Base-by-base conservation (phyloP, 2,329 filamentous ascomycete genomes). In the Fusarium secorum region DNA sequence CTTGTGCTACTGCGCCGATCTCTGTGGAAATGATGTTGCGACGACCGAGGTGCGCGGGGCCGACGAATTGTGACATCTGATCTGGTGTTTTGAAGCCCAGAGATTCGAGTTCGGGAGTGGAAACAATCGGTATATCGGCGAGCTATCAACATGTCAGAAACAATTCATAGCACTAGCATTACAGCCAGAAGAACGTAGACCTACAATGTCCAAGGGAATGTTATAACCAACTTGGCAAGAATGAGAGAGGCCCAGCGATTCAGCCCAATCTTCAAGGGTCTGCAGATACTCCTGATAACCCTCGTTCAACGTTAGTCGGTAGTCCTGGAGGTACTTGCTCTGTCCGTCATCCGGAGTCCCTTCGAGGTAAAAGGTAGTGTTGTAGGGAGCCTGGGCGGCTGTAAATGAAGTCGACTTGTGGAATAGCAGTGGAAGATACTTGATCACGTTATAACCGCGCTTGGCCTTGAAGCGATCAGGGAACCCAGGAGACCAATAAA, bases 151-250 rank as follows among this genome's bases (percentile, higher is more conserved):
- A 0, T 1, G 15, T 24, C 11, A 18, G n/a, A 8, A 11, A 24
- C 9, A 17, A 4, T 4, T 4, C 39, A 22, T 24, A 22, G 15
- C 14, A 17, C 9, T 24, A 11, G 10, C 0, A 17, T 17, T 17
- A 17, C 14, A 11, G 10, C 1, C 7, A n/a, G 13, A 39, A 39
- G 20, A 2, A n/a, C 1, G 0, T 4, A 18, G 7, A 26, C 41
- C 5, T 45, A 45, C 42, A 3, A 45, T 5, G 18, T 45, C 42
- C 1, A 45, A 15, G 1, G 42, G 42, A 28, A 28, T 11, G 0
- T 11, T 11, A 2, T 45, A 45, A 0, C 42, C 42, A 28, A 45
- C 42, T 7, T 45, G 42, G 0, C 42, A 45, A 3, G 24, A 28
- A 5, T 45, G 42, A 0, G 42, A 45, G 0, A 45, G 42, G 1